Conservation (phyloP, 2,329 filamentous ascomycete genomes). For the Ceratocystis diversiconidia region DNA sequence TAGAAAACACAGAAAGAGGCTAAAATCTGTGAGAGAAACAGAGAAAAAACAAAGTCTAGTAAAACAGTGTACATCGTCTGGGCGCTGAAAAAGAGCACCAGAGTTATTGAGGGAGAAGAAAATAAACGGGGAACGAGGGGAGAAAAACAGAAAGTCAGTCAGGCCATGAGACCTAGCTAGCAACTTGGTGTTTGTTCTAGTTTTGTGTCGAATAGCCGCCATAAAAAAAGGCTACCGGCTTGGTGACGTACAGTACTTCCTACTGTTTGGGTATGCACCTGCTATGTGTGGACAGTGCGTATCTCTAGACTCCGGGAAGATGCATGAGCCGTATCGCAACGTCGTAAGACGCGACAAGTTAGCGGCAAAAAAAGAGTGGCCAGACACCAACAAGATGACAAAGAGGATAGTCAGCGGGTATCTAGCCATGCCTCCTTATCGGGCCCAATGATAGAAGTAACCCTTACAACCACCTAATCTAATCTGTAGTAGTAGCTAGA, state of each 20-base stretch:
- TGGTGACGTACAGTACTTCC: background rate
- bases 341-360: background rate
- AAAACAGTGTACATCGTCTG: constrained; percentile 10
- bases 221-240: background rate
- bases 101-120: background rate
- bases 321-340: background rate
- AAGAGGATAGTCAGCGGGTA: no score
- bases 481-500: no score
- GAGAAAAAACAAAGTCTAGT: background rate
- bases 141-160: no score
- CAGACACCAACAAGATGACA: background rate
- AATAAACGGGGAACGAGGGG: no score
- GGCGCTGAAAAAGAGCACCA: background rate
- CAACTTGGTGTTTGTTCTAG: background rate
- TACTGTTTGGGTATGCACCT: background rate
- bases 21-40: background rate
- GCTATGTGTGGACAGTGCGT: background rate
- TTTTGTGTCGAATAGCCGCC: background rate
- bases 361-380: background rate
- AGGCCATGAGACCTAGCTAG: background rate
- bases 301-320: background rate
- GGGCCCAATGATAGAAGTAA: no score
- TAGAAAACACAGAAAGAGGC: background rate
- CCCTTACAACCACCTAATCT: no score
- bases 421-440: no score